These are phyloP conservation scores for Candida tammaniensis DNA, from an alignment of 805 yeast species.

Conservation along the genomic window DNA sequence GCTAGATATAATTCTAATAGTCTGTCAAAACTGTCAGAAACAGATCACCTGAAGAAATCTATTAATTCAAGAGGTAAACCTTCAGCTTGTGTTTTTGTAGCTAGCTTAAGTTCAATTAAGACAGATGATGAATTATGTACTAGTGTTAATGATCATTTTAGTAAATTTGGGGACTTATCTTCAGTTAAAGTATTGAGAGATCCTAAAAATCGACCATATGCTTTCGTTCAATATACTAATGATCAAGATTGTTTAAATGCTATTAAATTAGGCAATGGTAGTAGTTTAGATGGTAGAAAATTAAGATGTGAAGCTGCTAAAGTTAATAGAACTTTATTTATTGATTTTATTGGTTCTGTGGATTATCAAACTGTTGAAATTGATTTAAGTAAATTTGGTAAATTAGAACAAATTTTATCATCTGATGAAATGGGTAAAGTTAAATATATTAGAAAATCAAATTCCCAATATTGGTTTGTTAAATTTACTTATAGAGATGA, in stretches of 20 bases:
- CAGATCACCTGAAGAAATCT: no score
- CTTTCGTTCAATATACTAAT: conserved; percentile 80
- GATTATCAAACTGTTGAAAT: conserved; percentile 33
- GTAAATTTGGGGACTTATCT: conserved; percentile 66
- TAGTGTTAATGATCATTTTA: conserved; percentile 67
- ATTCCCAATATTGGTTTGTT: conserved; percentile 61
- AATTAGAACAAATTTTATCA: conserved; percentile 61
- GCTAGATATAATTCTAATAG: background rate
- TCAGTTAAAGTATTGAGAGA: conserved; percentile 83
- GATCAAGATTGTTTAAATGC: conserved; percentile 72
- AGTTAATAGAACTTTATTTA: conserved; percentile 80
- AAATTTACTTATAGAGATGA: conserved; percentile 82
- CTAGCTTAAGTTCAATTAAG: conserved; percentile 64
- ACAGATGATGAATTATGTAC: conserved; percentile 70
- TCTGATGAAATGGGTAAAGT: conserved; percentile 35
- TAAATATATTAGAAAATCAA: conserved; percentile 11
- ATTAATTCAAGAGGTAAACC: conserved; percentile 62
- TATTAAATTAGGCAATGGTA: conserved; percentile 63
- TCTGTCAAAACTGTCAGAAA: no score
- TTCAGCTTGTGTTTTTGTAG: conserved; percentile 85
- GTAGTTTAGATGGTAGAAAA: conserved; percentile 66
- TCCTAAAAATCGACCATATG: conserved; percentile 79
- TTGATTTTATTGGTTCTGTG: conserved; percentile 34
- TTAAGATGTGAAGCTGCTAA: conserved; percentile 89
- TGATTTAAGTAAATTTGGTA: conserved; percentile 59